Evolutionary conservation across 441 rosid genomes (phyloP).

Genomic region (Adansonia madagascariensis): DNA sequence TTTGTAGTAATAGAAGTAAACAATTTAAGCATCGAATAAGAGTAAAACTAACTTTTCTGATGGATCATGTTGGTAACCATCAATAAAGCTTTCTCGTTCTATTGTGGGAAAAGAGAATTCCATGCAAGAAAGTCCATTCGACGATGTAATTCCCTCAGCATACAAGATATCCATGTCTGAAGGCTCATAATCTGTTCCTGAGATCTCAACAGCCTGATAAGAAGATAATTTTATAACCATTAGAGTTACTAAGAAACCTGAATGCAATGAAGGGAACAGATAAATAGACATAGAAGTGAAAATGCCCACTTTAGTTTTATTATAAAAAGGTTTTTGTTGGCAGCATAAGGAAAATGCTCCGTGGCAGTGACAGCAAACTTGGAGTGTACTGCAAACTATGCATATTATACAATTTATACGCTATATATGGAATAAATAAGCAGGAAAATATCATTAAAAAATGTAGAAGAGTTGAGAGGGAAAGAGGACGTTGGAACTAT

Average conservation of each 20-base stretch:
- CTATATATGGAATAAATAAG: background rate
- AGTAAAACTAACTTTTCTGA: conserved; percentile 49
- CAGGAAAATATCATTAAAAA: background rate
- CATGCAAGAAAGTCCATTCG: conserved; percentile 59
- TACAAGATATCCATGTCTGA: conserved; percentile 68
- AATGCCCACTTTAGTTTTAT: background rate
- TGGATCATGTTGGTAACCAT: conserved; percentile 51
- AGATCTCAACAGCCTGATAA: conserved; percentile 64
- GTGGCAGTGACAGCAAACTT: background rate
- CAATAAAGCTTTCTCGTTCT: conserved; percentile 37
- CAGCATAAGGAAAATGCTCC: background rate
- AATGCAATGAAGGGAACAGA: background rate
- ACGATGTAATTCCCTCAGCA: conserved; percentile 63
- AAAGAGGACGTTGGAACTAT: background rate
- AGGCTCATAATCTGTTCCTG: conserved; percentile 57
- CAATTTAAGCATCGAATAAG: background rate
- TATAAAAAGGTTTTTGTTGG: background rate
- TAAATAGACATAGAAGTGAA: background rate
- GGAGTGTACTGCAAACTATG: background rate
- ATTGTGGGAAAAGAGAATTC: conserved; percentile 58
- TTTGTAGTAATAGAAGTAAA: conserved; percentile 4
- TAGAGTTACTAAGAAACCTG: background rate
- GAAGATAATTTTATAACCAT: conserved; percentile 23
- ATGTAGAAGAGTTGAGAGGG: background rate
- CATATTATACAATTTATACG: background rate